Evolutionary conservation across 306 rosid species (phyloP).

Genomic region (Pterocarpus santalinus): DNA sequence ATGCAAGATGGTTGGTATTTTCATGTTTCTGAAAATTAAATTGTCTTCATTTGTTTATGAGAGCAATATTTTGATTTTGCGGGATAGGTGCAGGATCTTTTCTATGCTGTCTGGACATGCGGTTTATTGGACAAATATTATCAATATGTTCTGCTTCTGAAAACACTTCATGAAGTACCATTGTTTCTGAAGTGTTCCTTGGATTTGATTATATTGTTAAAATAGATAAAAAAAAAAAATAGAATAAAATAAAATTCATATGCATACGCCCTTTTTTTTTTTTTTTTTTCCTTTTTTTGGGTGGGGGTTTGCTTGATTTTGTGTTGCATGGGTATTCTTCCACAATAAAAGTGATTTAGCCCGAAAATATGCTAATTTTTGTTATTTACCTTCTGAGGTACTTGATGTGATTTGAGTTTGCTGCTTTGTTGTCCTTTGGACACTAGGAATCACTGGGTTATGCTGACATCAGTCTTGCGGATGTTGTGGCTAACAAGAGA

Average conservation of each 20-base stretch:
- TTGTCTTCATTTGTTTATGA: neutral
- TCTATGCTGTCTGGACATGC: neutral
- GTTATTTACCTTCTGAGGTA: neutral
- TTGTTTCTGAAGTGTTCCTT: neutral
- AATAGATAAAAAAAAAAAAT: neutral
- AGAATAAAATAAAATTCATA: neutral
- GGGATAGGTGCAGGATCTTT: neutral
- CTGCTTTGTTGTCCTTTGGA: neutral
- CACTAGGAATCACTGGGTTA: slow-evolving; percentile 85
- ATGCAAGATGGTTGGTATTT: neutral
- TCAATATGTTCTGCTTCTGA: neutral
- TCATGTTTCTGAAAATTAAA: neutral
- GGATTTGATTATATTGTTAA: neutral
- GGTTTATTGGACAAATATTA: neutral
- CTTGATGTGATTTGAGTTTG: neutral
- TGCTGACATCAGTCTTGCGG: slow-evolving; percentile 67
- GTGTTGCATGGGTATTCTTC: neutral
- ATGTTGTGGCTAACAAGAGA: slow-evolving; percentile 78
- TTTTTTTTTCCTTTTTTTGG: neutral
- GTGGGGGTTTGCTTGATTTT: no score
- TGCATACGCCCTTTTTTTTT: neutral
- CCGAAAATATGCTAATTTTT: neutral
- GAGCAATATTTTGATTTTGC: neutral
- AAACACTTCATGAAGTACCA: neutral
- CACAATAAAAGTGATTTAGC: no score